phyloP scores from a whole-genome alignment of 768 basidiomycete genomes.

The Mycena vitilis region DNA sequence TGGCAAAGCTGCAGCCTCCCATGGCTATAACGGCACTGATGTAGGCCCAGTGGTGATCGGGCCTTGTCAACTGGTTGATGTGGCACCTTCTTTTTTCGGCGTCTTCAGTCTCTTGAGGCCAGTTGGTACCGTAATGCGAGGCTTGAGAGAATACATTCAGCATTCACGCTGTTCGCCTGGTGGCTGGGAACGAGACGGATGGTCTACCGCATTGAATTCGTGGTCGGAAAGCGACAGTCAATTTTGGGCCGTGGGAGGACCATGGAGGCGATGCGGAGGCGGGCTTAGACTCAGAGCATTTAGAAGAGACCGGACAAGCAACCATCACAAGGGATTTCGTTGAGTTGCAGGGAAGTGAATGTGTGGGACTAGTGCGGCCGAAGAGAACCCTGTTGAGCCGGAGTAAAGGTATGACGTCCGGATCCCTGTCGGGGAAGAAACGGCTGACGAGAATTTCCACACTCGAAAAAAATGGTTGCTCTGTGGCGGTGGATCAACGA shows the following conservation, averaged over 20 bases:
- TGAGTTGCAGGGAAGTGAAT: constrained; percentile 13
- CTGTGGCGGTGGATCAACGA: neutral
- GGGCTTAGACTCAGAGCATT: neutral
- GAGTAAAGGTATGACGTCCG: neutral
- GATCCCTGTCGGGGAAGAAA: no score
- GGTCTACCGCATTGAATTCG: neutral
- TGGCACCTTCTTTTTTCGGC: constrained; percentile 20
- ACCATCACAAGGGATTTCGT: constrained; percentile 11
- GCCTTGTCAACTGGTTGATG: constrained; percentile 27
- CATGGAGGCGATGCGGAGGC: constrained; percentile 6
- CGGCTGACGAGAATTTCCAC: no score
- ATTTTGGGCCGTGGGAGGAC: neutral
- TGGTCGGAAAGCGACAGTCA: neutral
- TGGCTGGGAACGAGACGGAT: neutral
- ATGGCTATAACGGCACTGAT: constrained; percentile 17
- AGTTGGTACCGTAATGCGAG: constrained; percentile 6
- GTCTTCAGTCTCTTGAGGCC: neutral
- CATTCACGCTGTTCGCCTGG: neutral
- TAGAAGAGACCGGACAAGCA: constrained; percentile 6
- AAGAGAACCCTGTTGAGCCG: constrained; percentile 14
- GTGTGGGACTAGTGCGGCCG: constrained; percentile 21
- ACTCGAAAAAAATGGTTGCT: no score
- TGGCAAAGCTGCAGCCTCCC: neutral
- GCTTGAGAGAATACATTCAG: neutral
- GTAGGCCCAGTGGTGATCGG: constrained; percentile 29